Conservation (phyloP, 2,329 filamentous ascomycete species). For the Aureobasidium sp. region DNA sequence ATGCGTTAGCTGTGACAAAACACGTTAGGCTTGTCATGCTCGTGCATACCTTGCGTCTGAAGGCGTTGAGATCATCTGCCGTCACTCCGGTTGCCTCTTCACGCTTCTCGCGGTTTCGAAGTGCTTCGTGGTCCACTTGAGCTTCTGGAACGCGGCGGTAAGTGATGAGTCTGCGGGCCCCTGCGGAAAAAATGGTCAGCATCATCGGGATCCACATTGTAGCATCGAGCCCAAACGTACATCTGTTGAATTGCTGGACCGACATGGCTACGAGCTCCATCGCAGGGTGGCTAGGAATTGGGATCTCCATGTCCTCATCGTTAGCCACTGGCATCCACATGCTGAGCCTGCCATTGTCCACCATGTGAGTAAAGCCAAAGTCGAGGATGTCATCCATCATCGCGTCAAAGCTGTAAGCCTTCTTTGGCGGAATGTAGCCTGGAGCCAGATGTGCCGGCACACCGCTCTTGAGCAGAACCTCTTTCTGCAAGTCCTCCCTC, state of each 20-base stretch:
- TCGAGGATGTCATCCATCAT: slow-evolving; percentile 85
- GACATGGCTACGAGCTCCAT: slow-evolving; percentile 68
- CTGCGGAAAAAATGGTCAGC: slow-evolving; percentile 32
- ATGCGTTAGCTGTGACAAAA: slow-evolving; percentile 1
- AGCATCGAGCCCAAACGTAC: slow-evolving; percentile 36
- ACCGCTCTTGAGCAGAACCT: slow-evolving; percentile 58
- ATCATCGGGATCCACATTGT: background rate
- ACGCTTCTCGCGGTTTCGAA: slow-evolving; percentile 20
- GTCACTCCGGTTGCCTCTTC: slow-evolving; percentile 35
- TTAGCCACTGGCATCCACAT: slow-evolving; percentile 47
- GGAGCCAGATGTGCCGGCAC: slow-evolving; percentile 59
- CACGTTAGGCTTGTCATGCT: background rate
- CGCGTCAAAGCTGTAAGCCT: slow-evolving; percentile 81
- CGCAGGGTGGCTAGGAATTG: slow-evolving; percentile 64
- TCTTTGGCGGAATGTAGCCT: slow-evolving; percentile 77
- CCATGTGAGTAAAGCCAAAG: slow-evolving; percentile 68
- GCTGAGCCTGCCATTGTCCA: slow-evolving; percentile 68
- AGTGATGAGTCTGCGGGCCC: slow-evolving; percentile 82
- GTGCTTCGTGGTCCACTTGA: slow-evolving; percentile 33
- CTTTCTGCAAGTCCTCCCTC: slow-evolving; percentile 43
- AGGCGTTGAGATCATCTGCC: slow-evolving; percentile 60
- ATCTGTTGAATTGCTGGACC: slow-evolving; percentile 83
- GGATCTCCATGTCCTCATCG: slow-evolving; percentile 13
- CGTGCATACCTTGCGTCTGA: slow-evolving; percentile 44
- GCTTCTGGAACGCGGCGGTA: slow-evolving; percentile 63